A percentile compares a stretch with the other conserved stretches of the same genome.
These are phyloP conservation scores for Yamadazyma olivae DNA, from an alignment of 805 yeast species.

Conservation along the genomic window DNA sequence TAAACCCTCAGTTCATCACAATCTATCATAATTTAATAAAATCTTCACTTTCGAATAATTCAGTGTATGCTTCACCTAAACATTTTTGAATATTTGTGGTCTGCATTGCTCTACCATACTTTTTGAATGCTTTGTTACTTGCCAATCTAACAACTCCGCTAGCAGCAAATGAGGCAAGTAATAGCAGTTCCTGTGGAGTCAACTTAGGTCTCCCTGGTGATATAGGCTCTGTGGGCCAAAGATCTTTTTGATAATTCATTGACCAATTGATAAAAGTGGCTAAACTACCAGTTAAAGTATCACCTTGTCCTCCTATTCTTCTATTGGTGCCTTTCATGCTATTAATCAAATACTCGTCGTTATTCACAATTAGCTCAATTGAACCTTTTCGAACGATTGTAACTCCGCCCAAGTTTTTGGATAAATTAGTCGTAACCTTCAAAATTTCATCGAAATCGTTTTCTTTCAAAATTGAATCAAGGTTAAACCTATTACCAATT, in stretches of 20 bases:
- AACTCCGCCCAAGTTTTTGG: constrained; percentile 52
- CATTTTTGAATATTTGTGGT: constrained; percentile 75
- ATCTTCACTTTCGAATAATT: constrained; percentile 32
- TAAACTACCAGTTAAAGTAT: constrained; percentile 81
- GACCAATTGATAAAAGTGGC: constrained; percentile 84
- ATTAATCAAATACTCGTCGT: constrained; percentile 40
- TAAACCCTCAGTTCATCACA: background rate
- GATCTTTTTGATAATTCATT: constrained; percentile 50
- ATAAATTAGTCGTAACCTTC: constrained; percentile 38
- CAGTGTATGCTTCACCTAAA: constrained; percentile 62
- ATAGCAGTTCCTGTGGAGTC: constrained; percentile 23
- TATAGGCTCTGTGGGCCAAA: constrained; percentile 47
- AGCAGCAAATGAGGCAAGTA: constrained; percentile 72
- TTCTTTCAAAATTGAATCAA: constrained; percentile 23
- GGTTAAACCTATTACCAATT: constrained; percentile 48
- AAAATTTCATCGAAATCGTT: constrained; percentile 16
- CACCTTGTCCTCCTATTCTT: constrained; percentile 97
- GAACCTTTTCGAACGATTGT: constrained; percentile 73
- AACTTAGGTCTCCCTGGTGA: constrained; percentile 15
- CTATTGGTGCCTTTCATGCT: constrained; percentile 62
- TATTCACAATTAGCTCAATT: constrained; percentile 60
- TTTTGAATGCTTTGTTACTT: constrained; percentile 59
- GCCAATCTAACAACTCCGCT: constrained; percentile 64
- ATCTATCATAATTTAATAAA: constrained; percentile 14
- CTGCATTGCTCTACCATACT: constrained; percentile 75